Base-by-base conservation (phyloP, 176 grass and related monocot species). In the Carex littledalei region DNA sequence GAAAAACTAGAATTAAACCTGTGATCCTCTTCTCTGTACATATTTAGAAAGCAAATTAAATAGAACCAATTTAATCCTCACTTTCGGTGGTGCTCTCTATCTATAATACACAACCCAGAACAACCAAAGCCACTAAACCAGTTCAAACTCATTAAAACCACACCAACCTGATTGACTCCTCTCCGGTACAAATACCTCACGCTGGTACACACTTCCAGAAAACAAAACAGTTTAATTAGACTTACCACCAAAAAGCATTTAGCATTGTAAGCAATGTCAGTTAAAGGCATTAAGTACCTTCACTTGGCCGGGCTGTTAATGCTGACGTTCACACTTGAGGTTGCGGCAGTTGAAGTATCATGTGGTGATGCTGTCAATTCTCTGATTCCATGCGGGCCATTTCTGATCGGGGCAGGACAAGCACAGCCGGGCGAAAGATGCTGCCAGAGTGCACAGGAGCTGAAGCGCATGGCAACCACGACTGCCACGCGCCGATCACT, bases 321-420 rank as follows among this genome's bases (percentile, higher is more conserved):
- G 18, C 74, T 77, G 45, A 15, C 12, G 4, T 8, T 49, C 15
- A 3, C 59, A 32, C 7, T 64, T 16, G 16, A 8, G 18, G 43
- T 8, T 0, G 47, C 32, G 0, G 63, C 17, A 11, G 61, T 43
- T 0, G n/a, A 61, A 21, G 76, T 85, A 45, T 66, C 90, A 26
- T 90, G 90, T 29, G 74, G 88, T 3, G 84, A 90, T 80, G 87
- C 83, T 29, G 86, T 87, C 72, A 84, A 49, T 57, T 80, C 79
- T 64, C 86, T 91, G 58, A 87, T 84, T 18, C 88, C 90, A 10
- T 90, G 90, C 45, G 86, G 77, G 37, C 4, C 82, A 41, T 90
- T 85, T 91, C 77, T 92, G 15, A 10, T 88, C 3, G 88, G 93
- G 22, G n/a, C 67, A 13, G 90, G 86, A 26, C 43, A 35, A 8